phyloP scores from a whole-genome alignment of 2,329 filamentous ascomycete genomes.

The Calonectria pteridis region DNA sequence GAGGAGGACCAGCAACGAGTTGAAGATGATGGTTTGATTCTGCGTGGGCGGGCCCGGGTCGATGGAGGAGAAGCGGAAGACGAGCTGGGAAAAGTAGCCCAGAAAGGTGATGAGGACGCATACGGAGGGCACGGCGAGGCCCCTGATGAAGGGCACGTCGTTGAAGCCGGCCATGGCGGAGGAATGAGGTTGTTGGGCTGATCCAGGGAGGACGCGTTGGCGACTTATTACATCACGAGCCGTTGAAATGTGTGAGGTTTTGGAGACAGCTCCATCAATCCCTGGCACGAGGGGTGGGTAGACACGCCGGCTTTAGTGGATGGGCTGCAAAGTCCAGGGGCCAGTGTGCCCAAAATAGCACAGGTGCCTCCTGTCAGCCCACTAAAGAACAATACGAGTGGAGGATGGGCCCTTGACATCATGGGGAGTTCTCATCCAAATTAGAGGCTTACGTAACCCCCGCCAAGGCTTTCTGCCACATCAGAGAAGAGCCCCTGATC shows the following conservation, averaged over 20 bases:
- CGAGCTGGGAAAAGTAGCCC: conserved; percentile 77
- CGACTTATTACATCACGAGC: conserved; percentile 16
- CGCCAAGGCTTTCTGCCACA: conserved; percentile 15
- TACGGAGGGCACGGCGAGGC: conserved; percentile 77
- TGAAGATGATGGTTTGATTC: conserved; percentile 73
- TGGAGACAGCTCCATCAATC: conserved; percentile 10
- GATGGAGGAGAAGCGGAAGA: conserved; percentile 71
- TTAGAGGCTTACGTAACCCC: conserved; percentile 25
- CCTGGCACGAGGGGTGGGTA: conserved; percentile 3
- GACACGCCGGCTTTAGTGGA: conserved; percentile 7
- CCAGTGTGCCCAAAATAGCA: conserved; percentile 10
- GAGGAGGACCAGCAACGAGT: conserved; percentile 72
- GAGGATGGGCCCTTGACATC: conserved; percentile 8
- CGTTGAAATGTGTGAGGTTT: background rate
- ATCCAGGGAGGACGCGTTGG: background rate
- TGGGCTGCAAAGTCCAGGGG: conserved; percentile 4
- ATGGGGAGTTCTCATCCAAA: conserved; percentile 7
- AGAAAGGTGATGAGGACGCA: conserved; percentile 76
- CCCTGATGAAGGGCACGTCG: conserved; percentile 59
- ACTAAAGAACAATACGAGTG: background rate
- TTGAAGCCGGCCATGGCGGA: conserved; percentile 56
- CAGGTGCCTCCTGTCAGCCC: background rate
- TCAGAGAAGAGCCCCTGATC: conserved; percentile 26
- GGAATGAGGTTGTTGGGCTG: background rate
- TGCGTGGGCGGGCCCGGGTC: conserved; percentile 70